Base-by-base conservation (phyloP, 2,329 filamentous ascomycete species). In the Orbilia javanica region DNA sequence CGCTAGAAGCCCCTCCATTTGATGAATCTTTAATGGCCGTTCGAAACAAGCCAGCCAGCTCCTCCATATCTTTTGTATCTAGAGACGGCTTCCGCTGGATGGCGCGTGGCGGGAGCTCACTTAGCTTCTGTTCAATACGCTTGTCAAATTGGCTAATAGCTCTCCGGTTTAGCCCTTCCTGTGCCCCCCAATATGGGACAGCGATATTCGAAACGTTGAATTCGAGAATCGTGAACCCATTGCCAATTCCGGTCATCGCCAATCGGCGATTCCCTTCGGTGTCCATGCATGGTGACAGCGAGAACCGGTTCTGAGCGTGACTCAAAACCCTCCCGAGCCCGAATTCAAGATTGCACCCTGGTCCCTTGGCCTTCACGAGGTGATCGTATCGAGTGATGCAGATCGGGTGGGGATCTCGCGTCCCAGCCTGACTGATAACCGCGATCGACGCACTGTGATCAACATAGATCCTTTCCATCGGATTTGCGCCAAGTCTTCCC, bases 151-250 rank as follows among this genome's bases (percentile, higher is more conserved):
- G 57, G 42, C 31, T 63, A 13, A 39, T 20, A 7, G 48, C n/a
- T 22, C 22, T 7, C 20, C 20, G 10, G 15, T 15, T 44, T 4
- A 44, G 25, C 22, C 25, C 8, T 15, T 60, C 48, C 5, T 52
- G n/a, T 20, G 18, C 50, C 10, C 71, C 57, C 46, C 69, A 77
- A 46, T 70, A 70, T 10, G 66, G 22, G 15, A 66, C 46, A 13
- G 4, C 13, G 2, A 25, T 11, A n/a, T 20, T 34, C 72, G 50
- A 70, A 52, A 70, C 6, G 50, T 77, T 77, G 72, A 55, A 70
- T 66, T 77, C 72, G 50, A 77, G 50, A 31, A 77, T 77, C 29
- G 66, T 66, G 50, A 77, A 70, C 10, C 66, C 66, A n/a, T 44
- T 64, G 31, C 34, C 42, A 4, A 25, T 36, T 60, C 71, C 34